These are phyloP conservation scores for Cryphonectria radicalis DNA, from an alignment of 2,329 filamentous ascomycete genomes.

Conservation along the genomic window DNA sequence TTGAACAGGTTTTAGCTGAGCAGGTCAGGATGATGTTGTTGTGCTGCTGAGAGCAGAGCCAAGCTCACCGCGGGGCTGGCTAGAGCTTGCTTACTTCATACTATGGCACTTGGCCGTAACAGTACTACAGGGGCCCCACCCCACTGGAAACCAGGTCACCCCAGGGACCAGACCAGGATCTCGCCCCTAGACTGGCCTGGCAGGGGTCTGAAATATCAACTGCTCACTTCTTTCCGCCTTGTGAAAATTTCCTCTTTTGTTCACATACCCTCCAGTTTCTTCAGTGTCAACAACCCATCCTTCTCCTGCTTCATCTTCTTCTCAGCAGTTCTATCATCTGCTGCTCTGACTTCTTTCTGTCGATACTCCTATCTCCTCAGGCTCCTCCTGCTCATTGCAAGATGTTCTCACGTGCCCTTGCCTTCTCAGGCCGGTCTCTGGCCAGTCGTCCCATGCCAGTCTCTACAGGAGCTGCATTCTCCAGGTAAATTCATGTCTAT, in stretches of 20 bases:
- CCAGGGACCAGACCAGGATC: slow-evolving; percentile 8
- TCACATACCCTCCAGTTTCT: background rate
- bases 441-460: slow-evolving; percentile 1
- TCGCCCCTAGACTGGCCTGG: background rate
- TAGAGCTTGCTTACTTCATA: background rate
- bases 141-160: background rate
- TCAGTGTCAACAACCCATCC: background rate
- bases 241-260: slow-evolving; percentile 17
- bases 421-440: slow-evolving; percentile 11
- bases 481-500: slow-evolving; percentile 14
- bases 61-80: slow-evolving; percentile 1
- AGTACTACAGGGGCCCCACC: background rate
- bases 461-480: slow-evolving; percentile 10
- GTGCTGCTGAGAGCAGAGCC: background rate
- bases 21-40: background rate
- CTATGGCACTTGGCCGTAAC: background rate
- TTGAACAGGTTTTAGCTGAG: slow-evolving; percentile 3
- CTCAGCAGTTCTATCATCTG: background rate
- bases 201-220: slow-evolving; percentile 14
- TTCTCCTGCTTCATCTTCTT: background rate
- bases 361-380: background rate
- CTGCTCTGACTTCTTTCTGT: background rate
- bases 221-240: background rate
- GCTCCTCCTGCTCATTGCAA: background rate
- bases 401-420: slow-evolving; percentile 15